A percentile compares a stretch with the other conserved stretches of the same genome.
Evolutionary conservation across 495 filamentous ascomycete genomes (phyloP).

Genomic region (Aspergillus mulundensis): DNA sequence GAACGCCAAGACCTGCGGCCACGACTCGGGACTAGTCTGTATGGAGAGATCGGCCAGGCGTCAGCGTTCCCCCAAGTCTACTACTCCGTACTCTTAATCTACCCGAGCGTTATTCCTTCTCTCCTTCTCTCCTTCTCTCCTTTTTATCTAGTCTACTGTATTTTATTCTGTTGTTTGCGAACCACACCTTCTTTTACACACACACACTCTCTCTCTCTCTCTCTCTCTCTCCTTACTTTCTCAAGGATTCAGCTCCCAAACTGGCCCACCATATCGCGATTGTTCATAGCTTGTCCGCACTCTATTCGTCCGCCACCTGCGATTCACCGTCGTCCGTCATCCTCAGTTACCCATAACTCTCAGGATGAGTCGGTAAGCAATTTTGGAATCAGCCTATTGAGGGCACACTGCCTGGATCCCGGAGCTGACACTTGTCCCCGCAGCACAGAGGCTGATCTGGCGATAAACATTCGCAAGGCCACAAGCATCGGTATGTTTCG

Average conservation of each 20-base stretch:
- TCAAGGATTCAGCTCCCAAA: background rate
- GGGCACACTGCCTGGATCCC: background rate
- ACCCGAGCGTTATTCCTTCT: conserved; percentile 11
- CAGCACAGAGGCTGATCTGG: conserved; percentile 89
- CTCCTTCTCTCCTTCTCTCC: background rate
- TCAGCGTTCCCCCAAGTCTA: conserved; percentile 26
- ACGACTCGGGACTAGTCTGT: background rate
- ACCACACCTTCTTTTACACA: background rate
- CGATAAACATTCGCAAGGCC: conserved; percentile 94
- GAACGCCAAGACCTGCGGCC: conserved; percentile 11
- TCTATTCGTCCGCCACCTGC: conserved; percentile 22
- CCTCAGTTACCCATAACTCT: conserved; percentile 16
- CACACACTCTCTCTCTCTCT: too few species aligned
- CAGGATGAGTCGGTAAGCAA: conserved; percentile 46
- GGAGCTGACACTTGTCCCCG: conserved; percentile 12
- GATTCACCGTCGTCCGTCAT: conserved; percentile 15
- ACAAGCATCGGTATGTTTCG: conserved; percentile 68
- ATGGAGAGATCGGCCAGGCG: conserved; percentile 26
- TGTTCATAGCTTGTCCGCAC: conserved; percentile 22
- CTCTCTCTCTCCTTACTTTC: conserved; percentile 4
- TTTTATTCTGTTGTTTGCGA: background rate
- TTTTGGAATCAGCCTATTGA: background rate
- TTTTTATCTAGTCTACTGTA: background rate
- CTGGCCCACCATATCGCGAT: conserved; percentile 6
- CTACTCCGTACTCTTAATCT: conserved; percentile 5